Percentiles rank a stretch among this genome's conserved stretches.
Conservation (phyloP, 345 rosid genomes). For the Camelina laxa region DNA sequence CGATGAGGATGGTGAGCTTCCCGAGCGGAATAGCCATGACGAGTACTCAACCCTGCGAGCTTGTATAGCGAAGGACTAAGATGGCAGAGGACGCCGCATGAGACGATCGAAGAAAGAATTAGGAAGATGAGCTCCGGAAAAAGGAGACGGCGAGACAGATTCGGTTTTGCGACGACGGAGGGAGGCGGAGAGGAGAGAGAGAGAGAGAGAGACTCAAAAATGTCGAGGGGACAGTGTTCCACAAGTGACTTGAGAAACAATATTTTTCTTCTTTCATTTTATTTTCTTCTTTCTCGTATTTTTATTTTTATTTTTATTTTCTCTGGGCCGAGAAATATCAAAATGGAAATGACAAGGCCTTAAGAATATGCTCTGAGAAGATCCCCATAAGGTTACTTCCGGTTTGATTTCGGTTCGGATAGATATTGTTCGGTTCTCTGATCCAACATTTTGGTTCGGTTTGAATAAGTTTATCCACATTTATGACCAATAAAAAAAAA, state of each 20-base stretch:
- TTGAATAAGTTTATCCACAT: no score
- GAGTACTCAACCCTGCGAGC: not conserved
- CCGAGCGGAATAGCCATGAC: constrained; percentile 48
- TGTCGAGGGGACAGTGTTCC: constrained; percentile 30
- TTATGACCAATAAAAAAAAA: no score
- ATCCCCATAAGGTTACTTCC: constrained; percentile 15
- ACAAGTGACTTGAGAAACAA: constrained; percentile 36
- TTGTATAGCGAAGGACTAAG: constrained; percentile 1
- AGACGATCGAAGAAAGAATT: constrained; percentile 3
- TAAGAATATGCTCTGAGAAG: constrained; percentile 28
- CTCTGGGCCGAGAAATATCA: constrained; percentile 23
- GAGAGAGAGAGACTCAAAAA: not conserved
- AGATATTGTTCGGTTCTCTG: no score
- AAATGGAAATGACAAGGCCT: constrained; percentile 16
- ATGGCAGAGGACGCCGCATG: constrained; percentile 1
- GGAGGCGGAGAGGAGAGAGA: constrained; percentile 20
- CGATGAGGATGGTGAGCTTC: constrained; percentile 49
- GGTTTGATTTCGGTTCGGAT: no score
- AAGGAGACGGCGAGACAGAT: not conserved
- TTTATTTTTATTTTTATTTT: not conserved
- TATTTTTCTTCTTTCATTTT: not conserved
- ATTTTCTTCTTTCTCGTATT: not conserved
- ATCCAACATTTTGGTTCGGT: no score
- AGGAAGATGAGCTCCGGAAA: not conserved
- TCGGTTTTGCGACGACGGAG: constrained; percentile 21